Evolutionary conservation across 2,329 filamentous ascomycete genomes (phyloP), one percentile per base, ranked within the genome.

Genomic region (Diplodia mutila): DNA sequence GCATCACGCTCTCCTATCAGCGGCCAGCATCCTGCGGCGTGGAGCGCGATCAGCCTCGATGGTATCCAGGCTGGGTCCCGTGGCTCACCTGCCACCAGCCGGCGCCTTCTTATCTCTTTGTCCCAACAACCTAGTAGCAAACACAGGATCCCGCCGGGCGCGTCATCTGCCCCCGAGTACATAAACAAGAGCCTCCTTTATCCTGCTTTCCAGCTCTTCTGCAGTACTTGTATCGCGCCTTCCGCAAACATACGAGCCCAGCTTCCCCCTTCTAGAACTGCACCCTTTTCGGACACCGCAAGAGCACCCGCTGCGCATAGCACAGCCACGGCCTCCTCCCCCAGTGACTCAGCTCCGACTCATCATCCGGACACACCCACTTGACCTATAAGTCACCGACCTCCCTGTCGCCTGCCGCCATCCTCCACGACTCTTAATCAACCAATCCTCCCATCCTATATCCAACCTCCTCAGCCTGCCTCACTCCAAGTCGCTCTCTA

Each of bases 401-500:
- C 64, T 54, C 61, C 53, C 54, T 52, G 32, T 55, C 34, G 59
- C 61, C 53, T 54, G 61, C 54, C 42, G 16, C 29, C 46, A 29
- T 51, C 39, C 39, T 63, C 46, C n/a, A 63, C 59, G 18, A 52
- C 66, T 67, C 66, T 37, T 65, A 49, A 64, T 18, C 46, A n/a
- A 29, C 23, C 37, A 23, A 51, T 18, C 21, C 16, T 12, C 42
- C 66, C n/a, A 69, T 61, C 68, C 61, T 55, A 55, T 67, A 65
- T 32, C 66, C 34, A 34, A 46, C 53, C 51, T 63, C 46, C 69
- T 65, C 66, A 63, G 53, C 69, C 69, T 67, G 54, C 68, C 66
- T 66, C 57, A 67, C 67, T 49, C 49, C 67, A 69, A 67, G 67
- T 69, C 67, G 52, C 32, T 69, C 67, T 65, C 54, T 67, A 66